phyloP scores from a whole-genome alignment of 1,284 basidiomycete species.

The Ustilago tritici region DNA sequence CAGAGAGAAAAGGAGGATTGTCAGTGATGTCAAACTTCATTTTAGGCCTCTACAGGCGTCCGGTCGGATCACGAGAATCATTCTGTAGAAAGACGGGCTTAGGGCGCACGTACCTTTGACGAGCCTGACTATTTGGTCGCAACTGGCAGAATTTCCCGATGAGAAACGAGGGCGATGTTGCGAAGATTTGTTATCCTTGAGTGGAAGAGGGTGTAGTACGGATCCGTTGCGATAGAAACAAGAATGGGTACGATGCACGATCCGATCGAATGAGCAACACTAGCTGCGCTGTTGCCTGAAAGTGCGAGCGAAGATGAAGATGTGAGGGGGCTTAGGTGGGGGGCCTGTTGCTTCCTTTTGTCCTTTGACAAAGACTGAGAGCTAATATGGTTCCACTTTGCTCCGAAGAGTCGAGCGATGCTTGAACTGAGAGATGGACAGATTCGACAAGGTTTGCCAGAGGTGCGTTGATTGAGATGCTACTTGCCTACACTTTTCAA shows the following conservation, averaged over 20 bases:
- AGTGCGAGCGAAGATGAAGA: conserved; percentile 7
- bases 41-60: neutral
- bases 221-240: no score
- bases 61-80: neutral
- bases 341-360: neutral
- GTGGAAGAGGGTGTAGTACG: no score
- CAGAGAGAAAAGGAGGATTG: neutral
- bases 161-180: neutral
- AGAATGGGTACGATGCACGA: neutral
- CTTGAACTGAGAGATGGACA: neutral
- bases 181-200: neutral
- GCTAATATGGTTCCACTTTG: neutral
- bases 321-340: neutral
- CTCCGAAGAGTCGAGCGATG: neutral
- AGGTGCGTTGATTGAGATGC: neutral
- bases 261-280: neutral
- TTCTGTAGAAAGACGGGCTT: neutral
- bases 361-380: neutral
- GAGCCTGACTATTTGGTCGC: neutral
- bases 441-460: neutral
- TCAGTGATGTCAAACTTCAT: conserved; percentile 30
- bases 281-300: conserved; percentile 20
- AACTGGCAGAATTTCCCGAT: neutral
- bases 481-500: conserved; percentile 13
- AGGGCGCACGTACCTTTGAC: neutral